Conservation (phyloP, 2,329 filamentous ascomycete genomes). For the Claviceps sp. region DNA sequence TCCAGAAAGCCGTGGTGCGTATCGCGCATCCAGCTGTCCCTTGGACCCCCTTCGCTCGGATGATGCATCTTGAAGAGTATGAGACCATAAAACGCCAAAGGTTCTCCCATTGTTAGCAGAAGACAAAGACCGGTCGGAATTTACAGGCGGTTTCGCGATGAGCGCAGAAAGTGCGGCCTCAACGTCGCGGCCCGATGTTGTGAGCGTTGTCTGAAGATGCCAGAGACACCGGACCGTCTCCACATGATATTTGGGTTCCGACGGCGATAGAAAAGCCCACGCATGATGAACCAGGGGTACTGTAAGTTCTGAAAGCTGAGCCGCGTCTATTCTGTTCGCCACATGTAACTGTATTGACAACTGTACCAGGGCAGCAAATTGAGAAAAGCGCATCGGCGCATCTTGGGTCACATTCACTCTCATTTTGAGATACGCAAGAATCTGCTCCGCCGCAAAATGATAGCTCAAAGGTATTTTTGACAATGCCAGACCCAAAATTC, state of each 20-base stretch:
- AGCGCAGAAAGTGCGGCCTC: conserved; percentile 64
- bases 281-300: conserved; percentile 55
- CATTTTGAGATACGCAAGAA: conserved; percentile 38
- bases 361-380: conserved; percentile 45
- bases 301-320: conserved; percentile 49
- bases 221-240: conserved; percentile 80
- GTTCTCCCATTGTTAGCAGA: conserved; percentile 49
- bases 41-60: conserved; percentile 38
- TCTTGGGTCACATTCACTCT: conserved; percentile 33
- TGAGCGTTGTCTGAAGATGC: conserved; percentile 65
- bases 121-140: background rate
- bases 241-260: conserved; percentile 83
- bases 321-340: conserved; percentile 34
- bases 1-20: conserved; percentile 33
- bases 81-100: conserved; percentile 72
- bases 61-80: conserved; percentile 51
- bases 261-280: conserved; percentile 72
- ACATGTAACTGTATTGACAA: conserved; percentile 44
- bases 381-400: conserved; percentile 32
- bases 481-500: conserved; percentile 44
- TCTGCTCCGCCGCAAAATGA: conserved; percentile 28
- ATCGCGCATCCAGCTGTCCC: conserved; percentile 22
- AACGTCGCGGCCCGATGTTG: conserved; percentile 54
- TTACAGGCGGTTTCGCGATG: conserved; percentile 28
- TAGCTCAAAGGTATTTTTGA: conserved; percentile 35